Percentiles rank a stretch among this genome's conserved stretches.
Evolutionary conservation across 2,329 filamentous ascomycete genomes (phyloP).

Genomic region (Aspergillus eucalypticola): DNA sequence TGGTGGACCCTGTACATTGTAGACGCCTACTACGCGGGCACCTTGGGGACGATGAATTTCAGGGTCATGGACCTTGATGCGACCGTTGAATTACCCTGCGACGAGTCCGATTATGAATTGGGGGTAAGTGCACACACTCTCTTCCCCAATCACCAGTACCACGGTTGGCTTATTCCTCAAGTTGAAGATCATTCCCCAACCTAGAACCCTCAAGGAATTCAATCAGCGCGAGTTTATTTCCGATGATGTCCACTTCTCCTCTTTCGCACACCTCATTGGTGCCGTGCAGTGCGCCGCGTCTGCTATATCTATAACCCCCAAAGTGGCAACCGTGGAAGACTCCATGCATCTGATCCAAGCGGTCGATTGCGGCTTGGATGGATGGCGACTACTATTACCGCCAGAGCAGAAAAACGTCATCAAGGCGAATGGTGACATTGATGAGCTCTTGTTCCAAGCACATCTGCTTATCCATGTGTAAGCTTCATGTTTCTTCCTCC

Average conservation of each 20-base stretch:
- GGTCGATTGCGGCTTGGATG: conserved; percentile 41
- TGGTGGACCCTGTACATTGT: conserved; percentile 59
- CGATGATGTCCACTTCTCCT: conserved; percentile 29
- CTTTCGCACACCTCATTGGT: conserved; percentile 37
- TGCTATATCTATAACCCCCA: conserved; percentile 30
- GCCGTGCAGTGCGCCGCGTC: conserved; percentile 26
- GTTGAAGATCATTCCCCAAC: conserved; percentile 13
- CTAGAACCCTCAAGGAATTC: conserved; percentile 35
- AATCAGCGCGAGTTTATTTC: conserved; percentile 34
- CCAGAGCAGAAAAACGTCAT: conserved; percentile 36
- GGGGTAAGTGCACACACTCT: conserved; percentile 20
- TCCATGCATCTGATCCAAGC: conserved; percentile 34
- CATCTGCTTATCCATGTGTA: conserved; percentile 66
- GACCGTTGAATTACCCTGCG: conserved; percentile 35
- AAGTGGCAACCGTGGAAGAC: conserved; percentile 21
- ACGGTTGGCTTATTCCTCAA: conserved; percentile 3
- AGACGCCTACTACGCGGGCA: conserved; percentile 76
- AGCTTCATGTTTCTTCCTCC: background rate
- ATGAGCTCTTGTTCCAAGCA: conserved; percentile 76
- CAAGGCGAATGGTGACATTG: conserved; percentile 27
- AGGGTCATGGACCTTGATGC: conserved; percentile 22
- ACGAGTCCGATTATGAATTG: conserved; percentile 34
- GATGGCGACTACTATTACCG: conserved; percentile 43
- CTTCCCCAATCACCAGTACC: too few relatives aligned
- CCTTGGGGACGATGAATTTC: conserved; percentile 29